Conservation (phyloP, 495 filamentous ascomycete species). For the Aspergillus sclerotiicarbonarius region DNA sequence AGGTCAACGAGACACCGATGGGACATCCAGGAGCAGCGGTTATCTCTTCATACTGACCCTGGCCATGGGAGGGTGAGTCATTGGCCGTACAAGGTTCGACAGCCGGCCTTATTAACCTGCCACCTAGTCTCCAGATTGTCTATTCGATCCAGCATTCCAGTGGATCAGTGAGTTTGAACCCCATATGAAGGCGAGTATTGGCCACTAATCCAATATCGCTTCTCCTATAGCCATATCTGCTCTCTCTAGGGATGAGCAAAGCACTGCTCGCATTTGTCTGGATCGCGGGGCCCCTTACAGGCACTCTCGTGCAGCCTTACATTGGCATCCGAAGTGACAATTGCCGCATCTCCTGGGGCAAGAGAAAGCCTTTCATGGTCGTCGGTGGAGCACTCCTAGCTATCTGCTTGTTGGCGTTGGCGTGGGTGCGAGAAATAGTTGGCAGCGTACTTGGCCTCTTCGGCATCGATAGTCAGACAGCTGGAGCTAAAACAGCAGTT, state of each 20-base stretch:
- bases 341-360: conserved; percentile 73
- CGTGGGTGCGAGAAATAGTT: conserved; percentile 78
- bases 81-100: background rate
- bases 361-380: conserved; percentile 82
- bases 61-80: conserved; percentile 65
- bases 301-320: conserved; percentile 82
- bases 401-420: conserved; percentile 65
- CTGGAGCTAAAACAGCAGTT: conserved; percentile 51
- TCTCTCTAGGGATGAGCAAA: conserved; percentile 83
- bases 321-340: conserved; percentile 85
- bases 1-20: background rate
- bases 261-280: conserved; percentile 84
- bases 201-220: background rate
- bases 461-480: conserved; percentile 60
- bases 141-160: conserved; percentile 87
- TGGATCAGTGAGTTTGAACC: conserved; percentile 58
- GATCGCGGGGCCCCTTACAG: conserved; percentile 85
- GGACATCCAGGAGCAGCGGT: conserved; percentile 59
- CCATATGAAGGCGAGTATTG: background rate
- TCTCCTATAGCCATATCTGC: conserved; percentile 49
- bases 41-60: conserved; percentile 80
- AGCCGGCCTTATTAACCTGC: background rate
- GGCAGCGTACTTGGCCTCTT: conserved; percentile 65
- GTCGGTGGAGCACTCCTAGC: conserved; percentile 70
- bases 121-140: conserved; percentile 69